Evolutionary conservation across 371 early-diverging fungal genomes (phyloP), one percentile per base, ranked within the genome.

Genomic region (Mortierella sp.): DNA sequence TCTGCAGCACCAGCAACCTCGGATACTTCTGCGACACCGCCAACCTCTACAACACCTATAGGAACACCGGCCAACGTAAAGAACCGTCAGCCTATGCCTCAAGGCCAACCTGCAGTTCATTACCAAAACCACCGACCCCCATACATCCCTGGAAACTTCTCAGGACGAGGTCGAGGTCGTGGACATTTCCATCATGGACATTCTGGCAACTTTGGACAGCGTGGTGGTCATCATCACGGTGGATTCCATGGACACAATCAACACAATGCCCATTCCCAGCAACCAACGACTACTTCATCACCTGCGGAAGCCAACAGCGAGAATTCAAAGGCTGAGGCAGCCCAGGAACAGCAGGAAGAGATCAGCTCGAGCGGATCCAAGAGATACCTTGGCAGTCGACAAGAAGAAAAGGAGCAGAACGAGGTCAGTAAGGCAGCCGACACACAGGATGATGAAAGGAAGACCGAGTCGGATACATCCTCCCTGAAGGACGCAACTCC

Each of bases 111-210:
- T 22, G 57, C 68, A 5, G 60, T 44, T 31, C 60, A 60, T 10
- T 34, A 49, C 39, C 17, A 60, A 49, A 65, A 65, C 14, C 63
- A 64, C 50, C 43, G 68, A 47, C 65, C 76, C 10, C 76, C 59
- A 0, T 74, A 64, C 44, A 74, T 74, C 21, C 69, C 76, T 27
- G 69, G 69, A 31, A 74, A 74, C 57, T 74, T 74, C 61, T 67
- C 76, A 12, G 57, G 48, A 10, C 63, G 76, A 19, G 76, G 76
- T 34, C 76, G 76, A 34, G 76, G 76, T 46, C 76, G 76, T 54
- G 76, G 76, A 13, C 61, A 61, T 12, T 68, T 64, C 57, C 64
- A 63, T 44, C 69, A 63, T 10, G 76, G 69, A 3, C 68, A 68
- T 27, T 48, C 60, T 22, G 31, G 24, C 13, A 63, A 67, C 29